These are phyloP conservation scores for Mortierella sp. DNA, from an alignment of 371 early-diverging fungal genomes.

Conservation along the genomic window DNA sequence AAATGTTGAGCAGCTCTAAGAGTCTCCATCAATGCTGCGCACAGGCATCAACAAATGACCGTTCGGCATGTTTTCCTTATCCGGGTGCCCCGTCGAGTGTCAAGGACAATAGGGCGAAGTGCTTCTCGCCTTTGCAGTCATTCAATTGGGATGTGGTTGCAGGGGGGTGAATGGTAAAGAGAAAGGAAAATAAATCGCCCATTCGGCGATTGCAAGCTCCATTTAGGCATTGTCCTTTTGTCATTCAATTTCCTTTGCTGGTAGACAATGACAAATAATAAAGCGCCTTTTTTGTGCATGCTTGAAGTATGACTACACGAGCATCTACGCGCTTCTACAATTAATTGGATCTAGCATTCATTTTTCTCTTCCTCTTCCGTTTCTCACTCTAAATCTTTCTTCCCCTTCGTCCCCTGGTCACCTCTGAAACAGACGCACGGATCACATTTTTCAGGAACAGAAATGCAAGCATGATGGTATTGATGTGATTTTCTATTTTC, in stretches of 20 bases:
- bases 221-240: not conserved
- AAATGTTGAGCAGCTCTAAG: not conserved
- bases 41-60: not conserved
- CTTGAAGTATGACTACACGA: too few relatives aligned
- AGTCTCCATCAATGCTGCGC: not conserved
- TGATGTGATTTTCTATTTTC: too few relatives aligned
- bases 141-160: not conserved
- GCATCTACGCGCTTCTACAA: too few relatives aligned
- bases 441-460: too few relatives aligned
- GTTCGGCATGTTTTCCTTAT: constrained; percentile 1
- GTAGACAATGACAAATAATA: not conserved
- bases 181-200: not conserved
- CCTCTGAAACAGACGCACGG: too few relatives aligned
- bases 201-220: constrained; percentile 1
- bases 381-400: not conserved
- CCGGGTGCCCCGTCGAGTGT: not conserved
- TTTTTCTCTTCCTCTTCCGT: not conserved
- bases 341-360: too few relatives aligned
- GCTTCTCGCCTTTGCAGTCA: not conserved
- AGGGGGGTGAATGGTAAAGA: not conserved
- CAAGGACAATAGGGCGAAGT: not conserved
- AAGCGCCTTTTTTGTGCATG: too few relatives aligned
- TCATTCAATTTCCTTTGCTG: constrained; percentile 3
- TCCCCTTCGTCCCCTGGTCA: too few relatives aligned
- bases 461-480: too few relatives aligned